Base-by-base conservation (phyloP, 331 rosid genomes). In the Malus hybrid region DNA sequence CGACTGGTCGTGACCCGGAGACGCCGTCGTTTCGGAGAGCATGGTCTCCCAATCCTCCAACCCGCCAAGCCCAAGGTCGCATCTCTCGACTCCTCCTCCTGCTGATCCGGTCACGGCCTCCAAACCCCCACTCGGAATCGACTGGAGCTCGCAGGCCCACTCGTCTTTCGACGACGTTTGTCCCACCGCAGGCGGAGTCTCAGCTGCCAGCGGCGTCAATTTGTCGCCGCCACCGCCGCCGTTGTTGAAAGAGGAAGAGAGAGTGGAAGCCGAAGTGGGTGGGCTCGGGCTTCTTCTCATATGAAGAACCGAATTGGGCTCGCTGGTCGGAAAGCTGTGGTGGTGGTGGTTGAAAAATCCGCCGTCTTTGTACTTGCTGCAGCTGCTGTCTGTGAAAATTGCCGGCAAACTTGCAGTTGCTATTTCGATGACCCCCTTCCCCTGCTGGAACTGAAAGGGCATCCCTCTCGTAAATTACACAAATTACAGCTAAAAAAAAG, bases 221-320 rank as follows among this genome's bases (percentile, higher is more conserved):
- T 74, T 74, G 52, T 46, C 65, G 7, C 76, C 77, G 15, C 70
- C 80, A 2, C 36, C 71, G 6, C 81, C 80, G 6, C 80, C 79
- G 64, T 68, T 82, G 61, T 75, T 79, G 67, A 78, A 77, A 63
- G 85, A 84, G 36, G 85, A 78, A 58, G 83, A 81, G 53, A 84
- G 81, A 78, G 85, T 81, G 11, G 85, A 81, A 10, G 85, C 78
- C 61, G 85, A 84, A 63, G 87, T 80, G 78, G 85, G 87, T 58
- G 87, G 87, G 70, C 87, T 84, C 57, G 80, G 87, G 87, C 84
- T 81, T 71, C 87, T 84, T 80, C 85, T 77, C 80, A 74, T 77
- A 75, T 80, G 82, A 78, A 84, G 81, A 66, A 81, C 87, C 30
- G 85, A 84, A 44, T 82, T 77, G 76, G 85, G 87, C 63, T 84